A percentile compares a stretch with the other conserved stretches of the same genome.
These are phyloP conservation scores for Cutaneotrichosporon cavernicola DNA, from an alignment of 1,284 basidiomycete species.

Conservation along the genomic window DNA sequence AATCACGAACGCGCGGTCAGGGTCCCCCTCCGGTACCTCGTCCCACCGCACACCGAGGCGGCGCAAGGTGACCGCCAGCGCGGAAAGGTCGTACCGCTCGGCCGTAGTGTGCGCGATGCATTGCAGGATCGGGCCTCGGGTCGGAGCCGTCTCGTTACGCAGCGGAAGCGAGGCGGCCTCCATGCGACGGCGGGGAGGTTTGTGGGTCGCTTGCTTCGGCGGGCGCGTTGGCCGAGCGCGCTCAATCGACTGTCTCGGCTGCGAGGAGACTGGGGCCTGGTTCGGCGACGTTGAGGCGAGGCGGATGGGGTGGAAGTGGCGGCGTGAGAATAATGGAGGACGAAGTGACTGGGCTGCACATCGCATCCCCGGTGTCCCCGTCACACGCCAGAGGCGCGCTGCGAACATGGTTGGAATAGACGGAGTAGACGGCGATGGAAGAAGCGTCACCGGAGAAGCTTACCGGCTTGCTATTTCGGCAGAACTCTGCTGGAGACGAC, in stretches of 20 bases:
- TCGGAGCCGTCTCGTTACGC: constrained; percentile 45
- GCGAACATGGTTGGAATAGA: neutral
- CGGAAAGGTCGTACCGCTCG: constrained; percentile 48
- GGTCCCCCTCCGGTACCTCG: constrained; percentile 50
- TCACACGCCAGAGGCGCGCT: neutral
- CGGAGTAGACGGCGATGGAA: no score
- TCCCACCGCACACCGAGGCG: constrained; percentile 47
- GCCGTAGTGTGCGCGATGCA: constrained; percentile 54
- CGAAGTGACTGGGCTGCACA: neutral
- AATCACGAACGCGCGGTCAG: constrained; percentile 50
- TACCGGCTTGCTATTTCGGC: neutral
- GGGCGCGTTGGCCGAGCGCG: neutral
- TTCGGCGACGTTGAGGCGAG: constrained; percentile 3
- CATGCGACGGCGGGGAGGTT: constrained; percentile 52
- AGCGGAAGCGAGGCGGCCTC: constrained; percentile 52
- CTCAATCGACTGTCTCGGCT: neutral
- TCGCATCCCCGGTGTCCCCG: neutral
- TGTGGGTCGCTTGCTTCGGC: constrained; percentile 32
- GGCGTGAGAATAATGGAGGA: neutral
- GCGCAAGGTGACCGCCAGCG: constrained; percentile 38
- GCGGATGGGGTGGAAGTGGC: constrained; percentile 6
- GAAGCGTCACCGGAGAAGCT: neutral
- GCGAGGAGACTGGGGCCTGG: neutral
- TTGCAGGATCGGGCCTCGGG: constrained; percentile 51
- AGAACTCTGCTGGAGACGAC: neutral